Evolutionary conservation across 805 yeast species (phyloP), one percentile per base, ranked within the genome.

Genomic region (Candida dajiaensis): DNA sequence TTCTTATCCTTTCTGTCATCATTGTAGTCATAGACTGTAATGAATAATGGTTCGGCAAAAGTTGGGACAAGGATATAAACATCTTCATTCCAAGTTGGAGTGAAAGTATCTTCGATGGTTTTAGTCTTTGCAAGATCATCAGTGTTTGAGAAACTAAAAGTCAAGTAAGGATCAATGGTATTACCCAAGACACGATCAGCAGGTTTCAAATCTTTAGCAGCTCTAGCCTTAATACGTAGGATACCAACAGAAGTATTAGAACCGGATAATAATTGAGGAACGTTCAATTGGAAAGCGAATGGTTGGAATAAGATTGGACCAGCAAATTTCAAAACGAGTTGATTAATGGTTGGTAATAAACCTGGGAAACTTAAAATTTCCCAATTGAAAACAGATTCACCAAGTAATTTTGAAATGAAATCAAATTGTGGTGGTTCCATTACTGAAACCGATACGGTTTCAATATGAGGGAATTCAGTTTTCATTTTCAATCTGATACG

Each of bases 251-350:
- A 84, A 33, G 92, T 79, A 58, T 83, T 83, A 40, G 92, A 83
- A 59, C 97, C 96, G 19, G 95, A 84, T 56, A 92, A 66, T 62
- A 94, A 70, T 68, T 89, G 97, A 62, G 95, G 96, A 40, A 94
- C 77, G 59, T 95, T 94, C 62, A 94, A 70, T 70, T 94, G 96
- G 73, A 90, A 86, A 3, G 97, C 89, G 53, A 94, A 82, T 13
- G 99, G 99, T 40, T 85, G 74, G 58, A 88, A 85, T 42, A 92
- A 61, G 71, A 94, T 78, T 26, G 97, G 94, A 10, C 98, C 98
- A 44, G 80, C 81, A 67, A 84, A 90, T 62, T 89, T 87, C 58
- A 77, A 79, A 22, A 89, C 79, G 88, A 90, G 83, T 59, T 85
- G 89, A 63, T 85, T 84, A 58, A 92, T 83, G 59, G 89, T 78